Percentiles rank a stretch among this genome's conserved stretches.
Conservation (phyloP, 371 early-diverging fungal genomes). For the Polyrhizophydium stewartii region DNA sequence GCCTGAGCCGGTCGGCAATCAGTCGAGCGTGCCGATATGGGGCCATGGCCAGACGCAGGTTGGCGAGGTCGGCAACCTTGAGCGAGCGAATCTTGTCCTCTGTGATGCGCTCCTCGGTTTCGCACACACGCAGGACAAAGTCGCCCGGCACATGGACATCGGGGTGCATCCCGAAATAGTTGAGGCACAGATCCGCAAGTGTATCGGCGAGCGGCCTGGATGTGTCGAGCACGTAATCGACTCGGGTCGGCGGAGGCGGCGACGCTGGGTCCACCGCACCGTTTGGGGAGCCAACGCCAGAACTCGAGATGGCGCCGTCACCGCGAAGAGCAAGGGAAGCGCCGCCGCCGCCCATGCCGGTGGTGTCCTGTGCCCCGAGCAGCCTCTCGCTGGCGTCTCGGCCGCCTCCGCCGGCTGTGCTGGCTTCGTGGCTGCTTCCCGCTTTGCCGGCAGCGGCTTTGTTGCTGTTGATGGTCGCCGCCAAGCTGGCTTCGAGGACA, state of each 20-base stretch:
- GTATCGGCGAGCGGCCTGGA: neutral
- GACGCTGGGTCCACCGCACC: too few species aligned
- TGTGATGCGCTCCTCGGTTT: conserved; percentile 1
- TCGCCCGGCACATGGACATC: neutral
- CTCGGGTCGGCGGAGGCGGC: neutral
- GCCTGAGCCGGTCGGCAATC: neutral
- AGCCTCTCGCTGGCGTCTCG: too few species aligned
- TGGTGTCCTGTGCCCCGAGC: too few species aligned
- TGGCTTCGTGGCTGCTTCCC: too few species aligned
- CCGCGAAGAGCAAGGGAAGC: too few species aligned
- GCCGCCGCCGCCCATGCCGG: too few species aligned
- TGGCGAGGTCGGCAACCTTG: neutral
- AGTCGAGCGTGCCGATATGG: neutral
- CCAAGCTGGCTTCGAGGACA: neutral
- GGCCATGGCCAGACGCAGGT: neutral
- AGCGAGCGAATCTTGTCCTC: neutral
- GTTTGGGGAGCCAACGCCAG: too few species aligned
- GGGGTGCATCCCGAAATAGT: neutral
- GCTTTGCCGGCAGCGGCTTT: too few species aligned
- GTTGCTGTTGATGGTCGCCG: too few species aligned
- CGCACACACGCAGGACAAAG: neutral
- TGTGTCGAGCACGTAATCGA: neutral
- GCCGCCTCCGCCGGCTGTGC: too few species aligned
- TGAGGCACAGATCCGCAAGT: neutral
- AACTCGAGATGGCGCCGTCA: too few species aligned